These are phyloP conservation scores for Talaromyces sp. DNA, from an alignment of 2,329 filamentous ascomycete genomes.

Conservation along the genomic window DNA sequence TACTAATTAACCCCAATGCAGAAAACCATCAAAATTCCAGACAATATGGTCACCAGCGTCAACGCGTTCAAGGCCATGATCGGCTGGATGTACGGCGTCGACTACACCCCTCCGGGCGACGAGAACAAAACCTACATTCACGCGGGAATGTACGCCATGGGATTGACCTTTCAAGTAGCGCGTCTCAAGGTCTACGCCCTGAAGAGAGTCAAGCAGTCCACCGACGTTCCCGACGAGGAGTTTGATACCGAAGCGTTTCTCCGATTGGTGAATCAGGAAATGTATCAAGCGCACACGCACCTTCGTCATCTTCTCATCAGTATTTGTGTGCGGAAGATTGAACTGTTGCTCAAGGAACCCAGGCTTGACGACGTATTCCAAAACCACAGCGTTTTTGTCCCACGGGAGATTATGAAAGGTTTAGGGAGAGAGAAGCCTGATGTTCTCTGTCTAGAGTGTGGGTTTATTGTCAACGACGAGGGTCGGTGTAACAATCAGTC, in stretches of 20 bases:
- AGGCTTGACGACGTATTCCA: neutral
- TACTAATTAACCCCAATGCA: neutral
- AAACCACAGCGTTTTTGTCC: neutral
- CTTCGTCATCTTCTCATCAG: neutral
- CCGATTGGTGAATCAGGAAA: neutral
- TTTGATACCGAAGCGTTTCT: neutral
- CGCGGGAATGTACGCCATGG: neutral
- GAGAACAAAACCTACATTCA: neutral
- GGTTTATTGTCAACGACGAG: neutral
- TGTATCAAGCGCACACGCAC: neutral
- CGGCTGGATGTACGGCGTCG: conserved; percentile 3
- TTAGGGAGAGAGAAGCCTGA: neutral
- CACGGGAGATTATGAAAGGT: neutral
- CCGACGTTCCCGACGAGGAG: neutral
- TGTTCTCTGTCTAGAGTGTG: neutral
- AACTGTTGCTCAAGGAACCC: neutral
- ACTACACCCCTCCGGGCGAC: neutral
- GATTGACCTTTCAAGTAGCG: neutral
- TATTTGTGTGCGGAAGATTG: neutral
- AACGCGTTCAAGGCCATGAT: neutral
- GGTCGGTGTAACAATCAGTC: neutral
- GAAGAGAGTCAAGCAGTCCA: neutral
- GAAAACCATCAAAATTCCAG: neutral
- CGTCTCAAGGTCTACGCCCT: neutral
- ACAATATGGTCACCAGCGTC: neutral